Evolutionary conservation across 208 protist genomes (phyloP).

Genomic region (Wallacemonas sp.): DNA sequence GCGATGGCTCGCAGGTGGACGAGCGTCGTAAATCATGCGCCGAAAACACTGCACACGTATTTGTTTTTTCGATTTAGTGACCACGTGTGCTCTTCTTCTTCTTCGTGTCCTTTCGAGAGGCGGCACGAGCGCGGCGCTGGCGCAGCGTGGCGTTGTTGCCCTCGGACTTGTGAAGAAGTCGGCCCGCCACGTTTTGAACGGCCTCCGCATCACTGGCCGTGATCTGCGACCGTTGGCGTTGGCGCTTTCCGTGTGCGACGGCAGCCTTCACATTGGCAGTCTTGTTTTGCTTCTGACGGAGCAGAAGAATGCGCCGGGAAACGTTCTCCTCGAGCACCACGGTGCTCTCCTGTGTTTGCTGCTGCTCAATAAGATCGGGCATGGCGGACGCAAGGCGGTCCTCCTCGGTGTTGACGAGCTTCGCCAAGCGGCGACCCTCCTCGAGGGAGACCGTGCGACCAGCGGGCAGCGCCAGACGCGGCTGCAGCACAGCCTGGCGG

Average conservation of each 20-base stretch:
- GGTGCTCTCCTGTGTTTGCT: slow-evolving; percentile 23
- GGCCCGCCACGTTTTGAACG: slow-evolving; percentile 41
- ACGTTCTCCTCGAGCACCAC: slow-evolving; percentile 76
- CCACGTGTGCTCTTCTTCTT: slow-evolving; percentile 22
- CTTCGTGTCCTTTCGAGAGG: slow-evolving; percentile 28
- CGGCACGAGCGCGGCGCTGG: slow-evolving; percentile 44
- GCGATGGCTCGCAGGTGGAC: no score
- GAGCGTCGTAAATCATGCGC: no score
- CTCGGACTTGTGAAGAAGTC: slow-evolving; percentile 39
- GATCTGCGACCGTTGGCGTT: slow-evolving; percentile 28
- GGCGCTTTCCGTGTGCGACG: slow-evolving; percentile 57
- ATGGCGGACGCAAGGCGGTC: slow-evolving; percentile 26
- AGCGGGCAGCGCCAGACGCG: slow-evolving; percentile 62
- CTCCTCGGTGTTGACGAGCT: slow-evolving; percentile 63
- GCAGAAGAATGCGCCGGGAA: slow-evolving; percentile 66
- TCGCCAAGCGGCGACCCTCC: slow-evolving; percentile 71
- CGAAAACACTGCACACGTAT: no score
- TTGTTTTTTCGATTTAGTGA: no score
- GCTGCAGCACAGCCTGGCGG: slow-evolving; percentile 74
- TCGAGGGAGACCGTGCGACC: slow-evolving; percentile 77
- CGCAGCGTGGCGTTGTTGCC: slow-evolving; percentile 30
- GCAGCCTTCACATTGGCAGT: slow-evolving; percentile 69
- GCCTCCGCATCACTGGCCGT: slow-evolving; percentile 33
- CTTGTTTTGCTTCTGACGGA: slow-evolving; percentile 68
- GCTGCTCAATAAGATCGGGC: slow-evolving; percentile 30